Evolutionary conservation across 2,329 filamentous ascomycete genomes (phyloP).

Genomic region (Cadophora malorum): DNA sequence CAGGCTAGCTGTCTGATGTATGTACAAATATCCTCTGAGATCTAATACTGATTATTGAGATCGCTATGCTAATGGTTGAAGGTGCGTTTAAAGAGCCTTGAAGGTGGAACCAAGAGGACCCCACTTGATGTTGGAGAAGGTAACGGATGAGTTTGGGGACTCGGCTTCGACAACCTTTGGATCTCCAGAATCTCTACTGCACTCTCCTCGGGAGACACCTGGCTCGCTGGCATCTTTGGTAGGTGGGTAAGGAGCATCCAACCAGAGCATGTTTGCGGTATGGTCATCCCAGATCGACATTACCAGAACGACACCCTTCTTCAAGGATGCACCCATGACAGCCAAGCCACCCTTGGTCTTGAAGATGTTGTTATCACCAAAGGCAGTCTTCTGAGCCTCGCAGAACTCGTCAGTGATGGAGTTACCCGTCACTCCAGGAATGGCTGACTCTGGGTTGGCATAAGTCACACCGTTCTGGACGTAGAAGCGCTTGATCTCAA

Average conservation of each 20-base stretch:
- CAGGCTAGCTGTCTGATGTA: conserved; percentile 24
- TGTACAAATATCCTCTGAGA: conserved; percentile 16
- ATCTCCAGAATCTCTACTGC: conserved; percentile 57
- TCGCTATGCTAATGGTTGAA: conserved; percentile 33
- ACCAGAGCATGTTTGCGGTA: conserved; percentile 74
- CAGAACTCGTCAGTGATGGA: conserved; percentile 65
- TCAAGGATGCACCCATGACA: conserved; percentile 60
- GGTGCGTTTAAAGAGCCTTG: conserved; percentile 33
- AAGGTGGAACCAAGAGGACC: conserved; percentile 45
- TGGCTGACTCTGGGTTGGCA: conserved; percentile 54
- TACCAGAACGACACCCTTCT: conserved; percentile 66
- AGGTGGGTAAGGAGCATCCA: conserved; percentile 71
- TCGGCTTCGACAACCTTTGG: conserved; percentile 57
- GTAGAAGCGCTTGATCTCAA: conserved; percentile 62
- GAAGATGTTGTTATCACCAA: conserved; percentile 62
- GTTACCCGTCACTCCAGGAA: conserved; percentile 56
- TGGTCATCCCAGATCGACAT: conserved; percentile 66
- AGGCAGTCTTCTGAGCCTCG: conserved; percentile 59
- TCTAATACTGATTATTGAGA: conserved; percentile 21
- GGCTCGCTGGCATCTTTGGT: conserved; percentile 49
- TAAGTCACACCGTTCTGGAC: conserved; percentile 61
- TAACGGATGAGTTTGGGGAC: conserved; percentile 54
- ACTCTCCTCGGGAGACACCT: conserved; percentile 62
- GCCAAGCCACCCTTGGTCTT: conserved; percentile 60
- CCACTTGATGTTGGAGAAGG: conserved; percentile 46